Evolutionary conservation across 106 monocot genomes (phyloP).

Genomic region (Dioscorea dumetorum): DNA sequence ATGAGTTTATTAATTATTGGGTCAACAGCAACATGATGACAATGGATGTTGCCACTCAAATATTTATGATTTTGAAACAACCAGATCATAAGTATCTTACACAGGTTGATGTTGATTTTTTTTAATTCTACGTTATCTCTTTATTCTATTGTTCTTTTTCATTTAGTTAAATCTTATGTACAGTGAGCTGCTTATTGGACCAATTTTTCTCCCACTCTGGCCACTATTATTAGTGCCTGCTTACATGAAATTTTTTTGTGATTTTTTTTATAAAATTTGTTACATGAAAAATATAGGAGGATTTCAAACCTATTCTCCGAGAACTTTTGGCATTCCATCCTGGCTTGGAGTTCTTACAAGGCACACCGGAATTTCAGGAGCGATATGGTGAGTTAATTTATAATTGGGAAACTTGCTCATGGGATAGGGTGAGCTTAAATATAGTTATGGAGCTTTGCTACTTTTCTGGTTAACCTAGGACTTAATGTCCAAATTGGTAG

Average conservation of each 20-base stretch:
- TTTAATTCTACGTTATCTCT: too few relatives aligned
- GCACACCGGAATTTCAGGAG: constrained; percentile 97
- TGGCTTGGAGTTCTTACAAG: constrained; percentile 92
- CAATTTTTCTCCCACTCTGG: too few relatives aligned
- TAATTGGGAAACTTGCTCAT: not conserved
- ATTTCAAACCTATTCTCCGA: constrained; percentile 82
- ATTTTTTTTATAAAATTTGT: not conserved
- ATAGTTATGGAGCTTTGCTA: too few relatives aligned
- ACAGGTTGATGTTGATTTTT: constrained; percentile 36
- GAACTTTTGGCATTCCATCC: constrained; percentile 93
- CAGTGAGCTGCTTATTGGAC: too few relatives aligned
- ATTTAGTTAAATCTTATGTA: too few relatives aligned
- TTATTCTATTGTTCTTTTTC: too few relatives aligned
- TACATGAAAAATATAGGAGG: constrained; percentile 49
- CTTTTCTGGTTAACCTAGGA: too few relatives aligned
- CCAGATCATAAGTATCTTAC: constrained; percentile 63
- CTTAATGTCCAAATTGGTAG: too few relatives aligned
- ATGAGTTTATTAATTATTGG: constrained; percentile 88
- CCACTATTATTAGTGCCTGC: too few relatives aligned
- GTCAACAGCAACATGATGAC: constrained; percentile 80
- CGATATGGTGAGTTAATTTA: constrained; percentile 71
- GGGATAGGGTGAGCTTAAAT: too few relatives aligned
- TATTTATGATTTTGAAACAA: constrained; percentile 83
- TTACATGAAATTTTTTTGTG: not conserved
- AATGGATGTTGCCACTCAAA: constrained; percentile 74